These are phyloP conservation scores for Acrocalymma vagum DNA, from an alignment of 2,329 filamentous ascomycete genomes.

Conservation along the genomic window DNA sequence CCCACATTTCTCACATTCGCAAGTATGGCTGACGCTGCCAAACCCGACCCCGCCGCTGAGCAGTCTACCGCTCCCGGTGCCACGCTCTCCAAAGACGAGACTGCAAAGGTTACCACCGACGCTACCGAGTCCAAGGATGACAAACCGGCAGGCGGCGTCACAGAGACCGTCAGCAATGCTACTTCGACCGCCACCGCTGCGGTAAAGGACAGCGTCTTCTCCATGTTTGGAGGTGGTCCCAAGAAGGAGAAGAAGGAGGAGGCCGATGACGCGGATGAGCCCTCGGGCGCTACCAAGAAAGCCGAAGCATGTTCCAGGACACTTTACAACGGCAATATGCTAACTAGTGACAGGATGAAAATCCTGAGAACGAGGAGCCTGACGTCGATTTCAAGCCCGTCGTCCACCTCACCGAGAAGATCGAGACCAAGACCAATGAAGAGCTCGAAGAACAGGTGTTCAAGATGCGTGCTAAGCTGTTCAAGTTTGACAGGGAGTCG, in stretches of 20 bases:
- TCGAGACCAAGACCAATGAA: slow-evolving; percentile 97
- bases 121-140: slow-evolving; percentile 54
- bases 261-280: slow-evolving; percentile 76
- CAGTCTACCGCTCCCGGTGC: slow-evolving; percentile 49
- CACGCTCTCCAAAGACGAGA: slow-evolving; percentile 53
- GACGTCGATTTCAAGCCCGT: slow-evolving; percentile 98
- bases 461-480: slow-evolving; percentile 99
- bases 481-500: slow-evolving; percentile 92
- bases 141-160: slow-evolving; percentile 53
- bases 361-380: slow-evolving; percentile 86
- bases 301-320: slow-evolving; percentile 2
- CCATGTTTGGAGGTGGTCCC: slow-evolving; percentile 97
- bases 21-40: slow-evolving; percentile 49
- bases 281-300: slow-evolving; percentile 78
- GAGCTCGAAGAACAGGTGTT: slow-evolving; percentile 96
- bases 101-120: slow-evolving; percentile 53
- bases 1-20: slow-evolving; percentile 6
- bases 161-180: slow-evolving; percentile 49
- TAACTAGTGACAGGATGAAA: slow-evolving; percentile 65
- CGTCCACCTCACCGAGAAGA: slow-evolving; percentile 93
- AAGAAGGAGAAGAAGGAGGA: slow-evolving; percentile 93
- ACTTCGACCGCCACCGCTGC: slow-evolving; percentile 44
- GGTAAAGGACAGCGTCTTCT: slow-evolving; percentile 76
- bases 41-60: slow-evolving; percentile 52
- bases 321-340: neutral